These are phyloP conservation scores for Lunasporangiospora selenospora DNA, from an alignment of 192 early-diverging fungal genomes.

Conservation along the genomic window DNA sequence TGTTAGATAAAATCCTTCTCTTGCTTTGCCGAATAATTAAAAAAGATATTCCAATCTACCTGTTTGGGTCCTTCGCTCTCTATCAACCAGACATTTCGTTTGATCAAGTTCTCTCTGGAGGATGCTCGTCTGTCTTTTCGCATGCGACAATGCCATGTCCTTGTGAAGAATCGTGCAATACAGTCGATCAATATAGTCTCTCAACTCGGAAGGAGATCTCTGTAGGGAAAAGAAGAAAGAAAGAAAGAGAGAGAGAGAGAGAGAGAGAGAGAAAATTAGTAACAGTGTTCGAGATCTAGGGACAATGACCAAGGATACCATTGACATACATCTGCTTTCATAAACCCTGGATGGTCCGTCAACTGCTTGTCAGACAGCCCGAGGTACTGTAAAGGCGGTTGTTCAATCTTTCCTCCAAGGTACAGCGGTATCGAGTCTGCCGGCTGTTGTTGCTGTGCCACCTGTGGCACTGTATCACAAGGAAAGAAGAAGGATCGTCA, in stretches of 20 bases:
- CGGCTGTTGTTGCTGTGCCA: background rate
- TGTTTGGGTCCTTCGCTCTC: too few relatives aligned
- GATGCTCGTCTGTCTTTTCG: constrained; percentile 7
- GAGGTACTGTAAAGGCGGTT: background rate
- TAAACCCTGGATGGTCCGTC: constrained; percentile 4
- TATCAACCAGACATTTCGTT: background rate
- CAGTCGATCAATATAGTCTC: constrained; percentile 16
- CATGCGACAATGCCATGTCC: constrained; percentile 14
- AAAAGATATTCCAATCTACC: too few relatives aligned
- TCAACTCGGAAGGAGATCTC: constrained; percentile 12
- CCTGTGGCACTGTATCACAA: constrained; percentile 4
- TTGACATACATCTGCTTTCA: constrained; percentile 19
- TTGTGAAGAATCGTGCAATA: constrained; percentile 24
- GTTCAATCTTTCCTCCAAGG: background rate
- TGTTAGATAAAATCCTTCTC: background rate
- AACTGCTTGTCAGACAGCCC: constrained; percentile 13
- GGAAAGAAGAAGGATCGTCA: too few relatives aligned
- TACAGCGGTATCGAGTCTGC: background rate
- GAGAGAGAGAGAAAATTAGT: background rate
- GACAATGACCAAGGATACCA: too few relatives aligned
- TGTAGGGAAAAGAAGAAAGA: constrained; percentile 4
- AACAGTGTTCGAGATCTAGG: background rate
- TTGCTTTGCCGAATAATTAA: too few relatives aligned
- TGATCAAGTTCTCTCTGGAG: constrained; percentile 32
- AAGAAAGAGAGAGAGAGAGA: background rate